phyloP scores from a whole-genome alignment of 257 asterid genomes.

The Solanum boliviense region DNA sequence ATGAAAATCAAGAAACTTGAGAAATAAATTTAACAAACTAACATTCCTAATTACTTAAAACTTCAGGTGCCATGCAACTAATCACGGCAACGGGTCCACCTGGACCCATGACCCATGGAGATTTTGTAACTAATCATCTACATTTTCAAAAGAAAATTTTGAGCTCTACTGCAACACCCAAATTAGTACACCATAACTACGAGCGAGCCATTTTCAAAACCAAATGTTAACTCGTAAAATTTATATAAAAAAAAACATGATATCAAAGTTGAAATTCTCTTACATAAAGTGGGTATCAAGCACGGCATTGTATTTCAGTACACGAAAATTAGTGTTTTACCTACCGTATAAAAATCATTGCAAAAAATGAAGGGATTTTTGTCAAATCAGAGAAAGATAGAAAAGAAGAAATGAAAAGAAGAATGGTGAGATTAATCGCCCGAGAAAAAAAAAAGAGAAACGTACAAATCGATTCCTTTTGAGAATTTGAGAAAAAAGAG shows the following conservation, averaged over 20 bases:
- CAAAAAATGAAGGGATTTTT: background rate
- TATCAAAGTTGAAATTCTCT: background rate
- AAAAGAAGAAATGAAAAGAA: background rate
- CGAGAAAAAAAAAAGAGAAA: background rate
- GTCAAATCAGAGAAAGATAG: background rate
- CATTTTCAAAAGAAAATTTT: background rate
- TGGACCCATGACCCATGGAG: background rate
- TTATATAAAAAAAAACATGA: background rate
- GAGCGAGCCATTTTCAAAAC: background rate
- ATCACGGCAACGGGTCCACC: background rate
- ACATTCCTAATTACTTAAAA: background rate
- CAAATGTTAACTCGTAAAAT: background rate
- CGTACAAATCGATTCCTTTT: background rate
- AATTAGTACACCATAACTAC: background rate
- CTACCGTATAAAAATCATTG: background rate
- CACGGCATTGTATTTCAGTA: background rate
- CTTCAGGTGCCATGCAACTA: conserved; percentile 1
- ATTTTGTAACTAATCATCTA: background rate
- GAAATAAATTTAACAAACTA: background rate
- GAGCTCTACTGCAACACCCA: background rate
- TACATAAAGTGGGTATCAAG: background rate
- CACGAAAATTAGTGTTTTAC: background rate
- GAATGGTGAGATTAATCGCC: background rate
- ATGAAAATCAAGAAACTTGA: background rate
- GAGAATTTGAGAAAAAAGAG: background rate